These are phyloP conservation scores for Cercophora samala DNA, from an alignment of 495 filamentous ascomycete genomes.

Conservation along the genomic window DNA sequence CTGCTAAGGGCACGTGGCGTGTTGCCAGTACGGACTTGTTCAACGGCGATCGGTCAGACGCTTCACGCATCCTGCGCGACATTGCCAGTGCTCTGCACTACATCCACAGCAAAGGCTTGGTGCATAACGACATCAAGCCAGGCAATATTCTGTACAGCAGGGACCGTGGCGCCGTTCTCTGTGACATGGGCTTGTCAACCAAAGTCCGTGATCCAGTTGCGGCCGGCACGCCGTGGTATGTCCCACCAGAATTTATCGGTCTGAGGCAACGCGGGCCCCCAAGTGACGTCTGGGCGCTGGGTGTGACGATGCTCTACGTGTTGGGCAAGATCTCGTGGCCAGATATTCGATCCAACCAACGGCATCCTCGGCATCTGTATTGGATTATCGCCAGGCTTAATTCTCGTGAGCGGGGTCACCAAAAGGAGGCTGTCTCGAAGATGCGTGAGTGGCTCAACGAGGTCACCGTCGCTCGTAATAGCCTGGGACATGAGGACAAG, in stretches of 20 bases:
- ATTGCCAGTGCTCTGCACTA: constrained; percentile 45
- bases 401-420: constrained; percentile 32
- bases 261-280: constrained; percentile 44
- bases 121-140: constrained; percentile 53
- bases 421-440: constrained; percentile 36
- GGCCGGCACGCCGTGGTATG: constrained; percentile 49
- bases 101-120: constrained; percentile 42
- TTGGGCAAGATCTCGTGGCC: constrained; percentile 47
- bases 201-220: constrained; percentile 37
- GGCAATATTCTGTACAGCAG: constrained; percentile 52
- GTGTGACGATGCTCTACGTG: constrained; percentile 50
- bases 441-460: constrained; percentile 49
- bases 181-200: constrained; percentile 48
- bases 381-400: constrained; percentile 45
- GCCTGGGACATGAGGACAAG: constrained; percentile 40
- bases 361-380: constrained; percentile 43
- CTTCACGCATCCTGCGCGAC: constrained; percentile 44
- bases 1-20: constrained; percentile 41
- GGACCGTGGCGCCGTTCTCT: constrained; percentile 49
- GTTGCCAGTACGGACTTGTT: constrained; percentile 39
- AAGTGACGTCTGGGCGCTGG: constrained; percentile 51
- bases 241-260: constrained; percentile 50
- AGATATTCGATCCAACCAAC: constrained; percentile 40
- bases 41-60: constrained; percentile 39
- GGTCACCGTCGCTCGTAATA: constrained; percentile 36